These are phyloP conservation scores for Aspergillus bombycis DNA, from an alignment of 2,329 filamentous ascomycete genomes.

Conservation along the genomic window DNA sequence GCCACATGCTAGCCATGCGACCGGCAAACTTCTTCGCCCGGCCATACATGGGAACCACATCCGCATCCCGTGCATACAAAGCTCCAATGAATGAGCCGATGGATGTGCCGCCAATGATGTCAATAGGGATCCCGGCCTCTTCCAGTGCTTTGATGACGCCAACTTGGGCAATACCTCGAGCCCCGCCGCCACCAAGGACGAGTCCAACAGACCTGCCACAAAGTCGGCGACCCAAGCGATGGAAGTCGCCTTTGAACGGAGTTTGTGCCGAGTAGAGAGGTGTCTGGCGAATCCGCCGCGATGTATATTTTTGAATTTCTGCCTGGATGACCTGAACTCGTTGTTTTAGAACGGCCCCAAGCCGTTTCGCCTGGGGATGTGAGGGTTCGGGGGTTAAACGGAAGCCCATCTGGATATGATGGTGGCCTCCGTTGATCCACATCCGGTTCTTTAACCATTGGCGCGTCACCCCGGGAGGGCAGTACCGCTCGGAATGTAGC, in stretches of 20 bases:
- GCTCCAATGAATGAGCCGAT: conserved; percentile 96
- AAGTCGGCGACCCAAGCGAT: conserved; percentile 83
- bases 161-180: conserved; percentile 87
- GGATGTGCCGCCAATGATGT: conserved; percentile 92
- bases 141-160: conserved; percentile 94
- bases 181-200: conserved; percentile 91
- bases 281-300: conserved; percentile 82
- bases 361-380: conserved; percentile 73
- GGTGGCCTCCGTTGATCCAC: conserved; percentile 98
- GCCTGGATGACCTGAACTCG: conserved; percentile 92
- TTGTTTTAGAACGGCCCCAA: conserved; percentile 86
- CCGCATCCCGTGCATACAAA: conserved; percentile 92
- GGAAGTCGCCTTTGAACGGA: conserved; percentile 94
- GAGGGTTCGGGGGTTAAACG: conserved; percentile 74
- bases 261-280: conserved; percentile 89
- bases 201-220: conserved; percentile 94
- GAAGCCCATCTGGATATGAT: conserved; percentile 95
- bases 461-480: conserved; percentile 78
- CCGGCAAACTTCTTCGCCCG: conserved; percentile 96
- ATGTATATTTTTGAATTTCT: conserved; percentile 98
- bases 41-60: conserved; percentile 95
- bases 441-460: conserved; percentile 89
- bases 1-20: conserved; percentile 99
- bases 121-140: conserved; percentile 93
- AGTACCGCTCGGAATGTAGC: conserved; percentile 86